Evolutionary conservation across 2,329 filamentous ascomycete genomes (phyloP), one percentile per base, ranked within the genome.

Genomic region (Phialophora expanda): DNA sequence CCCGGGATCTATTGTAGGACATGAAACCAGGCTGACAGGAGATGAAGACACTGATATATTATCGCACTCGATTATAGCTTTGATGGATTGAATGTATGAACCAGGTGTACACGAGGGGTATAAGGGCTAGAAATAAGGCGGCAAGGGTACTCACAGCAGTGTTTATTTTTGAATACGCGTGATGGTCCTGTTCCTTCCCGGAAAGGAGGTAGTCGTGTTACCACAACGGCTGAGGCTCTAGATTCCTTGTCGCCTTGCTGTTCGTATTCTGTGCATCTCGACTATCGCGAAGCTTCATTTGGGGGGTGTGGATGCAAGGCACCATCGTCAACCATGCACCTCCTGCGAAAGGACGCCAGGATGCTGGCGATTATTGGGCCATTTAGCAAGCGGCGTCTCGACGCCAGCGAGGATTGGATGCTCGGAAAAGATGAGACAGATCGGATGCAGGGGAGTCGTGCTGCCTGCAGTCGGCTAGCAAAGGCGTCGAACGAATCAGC

Each of bases 391-490:
- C 32, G 32, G 64, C 64, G 64, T 62, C 51, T 62, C 54, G 59
- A 56, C 24, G 55, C n/a, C 24, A 17, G 26, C 32, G 32, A 32
- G 24, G 51, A 66, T 66, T 66, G 64, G 64, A 38, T 14, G 34
- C 32, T 22, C 48, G 44, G 48, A 56, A 53, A 54, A 60, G 59
- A 62, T 66, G 64, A 62, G 59, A 62, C 64, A 56, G 54, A 61
- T 61, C 30, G 44, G 26, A 58, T 62, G 64, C 64, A 66, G 60
- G 59, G 59, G 59, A 22, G 24, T 22, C 22, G 30, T 20, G 20
- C 22, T n/a, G 34, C 48, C 24, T 26, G 48, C 48, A 51, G 48
- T 26, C 22, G 48, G 9, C 17, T 22, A 51, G 48, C 20, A 22
- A 26, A 24, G 22, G 48, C 20, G 48, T 20, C 12, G 48, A 26